phyloP scores from a whole-genome alignment of 805 yeast species.

The Candida mattraensis region DNA sequence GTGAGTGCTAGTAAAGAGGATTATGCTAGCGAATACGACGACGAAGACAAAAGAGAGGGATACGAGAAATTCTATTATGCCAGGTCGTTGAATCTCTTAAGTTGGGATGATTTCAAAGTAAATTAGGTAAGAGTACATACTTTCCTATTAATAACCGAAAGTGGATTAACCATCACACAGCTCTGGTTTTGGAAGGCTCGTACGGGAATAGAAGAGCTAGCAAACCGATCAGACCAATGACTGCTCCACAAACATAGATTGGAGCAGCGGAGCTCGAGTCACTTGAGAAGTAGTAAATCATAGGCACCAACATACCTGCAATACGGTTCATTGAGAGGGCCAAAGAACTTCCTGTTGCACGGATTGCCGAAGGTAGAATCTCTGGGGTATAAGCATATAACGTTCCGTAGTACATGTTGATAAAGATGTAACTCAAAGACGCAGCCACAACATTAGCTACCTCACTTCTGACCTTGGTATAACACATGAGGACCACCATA shows the following conservation, averaged over 20 bases:
- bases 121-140: background rate
- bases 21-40: constrained; percentile 23
- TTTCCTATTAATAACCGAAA: background rate
- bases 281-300: constrained; percentile 49
- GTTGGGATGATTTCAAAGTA: constrained; percentile 14
- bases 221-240: constrained; percentile 44
- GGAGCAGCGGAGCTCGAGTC: constrained; percentile 48
- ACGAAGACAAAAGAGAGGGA: constrained; percentile 27
- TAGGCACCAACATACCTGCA: constrained; percentile 58
- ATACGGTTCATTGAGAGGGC: constrained; percentile 55
- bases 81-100: constrained; percentile 23
- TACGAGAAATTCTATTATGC: constrained; percentile 27
- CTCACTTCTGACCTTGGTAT: constrained; percentile 59
- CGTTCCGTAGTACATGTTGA: constrained; percentile 55
- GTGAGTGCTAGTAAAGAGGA: constrained; percentile 6
- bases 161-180: constrained; percentile 17
- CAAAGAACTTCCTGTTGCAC: constrained; percentile 60
- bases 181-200: constrained; percentile 37
- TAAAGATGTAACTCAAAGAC: constrained; percentile 47
- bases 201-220: constrained; percentile 43
- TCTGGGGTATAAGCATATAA: constrained; percentile 69
- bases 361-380: constrained; percentile 49
- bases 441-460: constrained; percentile 53
- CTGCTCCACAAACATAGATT: constrained; percentile 52
- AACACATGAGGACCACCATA: constrained; percentile 60